These are phyloP conservation scores for Xylaria polymorpha DNA, from an alignment of 2,329 filamentous ascomycete genomes.

Conservation along the genomic window DNA sequence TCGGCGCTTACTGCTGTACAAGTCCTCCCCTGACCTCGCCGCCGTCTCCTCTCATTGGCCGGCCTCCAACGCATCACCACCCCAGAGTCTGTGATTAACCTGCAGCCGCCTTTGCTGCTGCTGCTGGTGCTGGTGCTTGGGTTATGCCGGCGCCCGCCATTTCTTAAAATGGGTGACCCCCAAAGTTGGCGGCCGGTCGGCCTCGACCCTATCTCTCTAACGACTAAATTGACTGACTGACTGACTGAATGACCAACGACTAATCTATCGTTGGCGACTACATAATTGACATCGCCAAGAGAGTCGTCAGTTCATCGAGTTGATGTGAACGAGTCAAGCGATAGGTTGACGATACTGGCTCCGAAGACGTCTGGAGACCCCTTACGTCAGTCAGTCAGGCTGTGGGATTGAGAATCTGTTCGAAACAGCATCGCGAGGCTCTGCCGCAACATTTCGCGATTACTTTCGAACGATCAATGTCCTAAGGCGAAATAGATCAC, in stretches of 20 bases:
- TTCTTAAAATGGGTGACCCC: slow-evolving; percentile 42
- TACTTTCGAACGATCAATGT: slow-evolving; percentile 17
- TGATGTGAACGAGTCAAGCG: slow-evolving; percentile 43
- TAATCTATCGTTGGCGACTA: slow-evolving; percentile 14
- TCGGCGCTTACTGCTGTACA: slow-evolving; percentile 46
- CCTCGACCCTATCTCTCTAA: slow-evolving; percentile 34
- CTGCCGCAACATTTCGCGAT: slow-evolving; percentile 33
- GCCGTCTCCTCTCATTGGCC: slow-evolving; percentile 46
- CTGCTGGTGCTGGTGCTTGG: slow-evolving; percentile 39
- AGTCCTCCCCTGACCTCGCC: slow-evolving; percentile 39
- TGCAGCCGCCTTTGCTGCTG: slow-evolving; percentile 46
- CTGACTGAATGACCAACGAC: slow-evolving; percentile 6
- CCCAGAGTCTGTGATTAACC: slow-evolving; percentile 48
- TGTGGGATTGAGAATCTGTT: slow-evolving; percentile 6
- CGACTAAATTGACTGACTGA: slow-evolving; percentile 15
- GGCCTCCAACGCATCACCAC: slow-evolving; percentile 45
- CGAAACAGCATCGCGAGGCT: slow-evolving; percentile 34
- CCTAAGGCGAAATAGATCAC: slow-evolving; percentile 12
- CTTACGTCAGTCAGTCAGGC: slow-evolving; percentile 4
- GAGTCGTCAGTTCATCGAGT: slow-evolving; percentile 33
- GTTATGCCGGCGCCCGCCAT: slow-evolving; percentile 38
- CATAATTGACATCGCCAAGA: slow-evolving; percentile 24
- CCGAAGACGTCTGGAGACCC: slow-evolving; percentile 12
- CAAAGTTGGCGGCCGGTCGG: slow-evolving; percentile 25
- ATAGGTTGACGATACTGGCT: slow-evolving; percentile 33